Conservation (phyloP, 106 monocot species). For the Narthecium ossifragum region DNA sequence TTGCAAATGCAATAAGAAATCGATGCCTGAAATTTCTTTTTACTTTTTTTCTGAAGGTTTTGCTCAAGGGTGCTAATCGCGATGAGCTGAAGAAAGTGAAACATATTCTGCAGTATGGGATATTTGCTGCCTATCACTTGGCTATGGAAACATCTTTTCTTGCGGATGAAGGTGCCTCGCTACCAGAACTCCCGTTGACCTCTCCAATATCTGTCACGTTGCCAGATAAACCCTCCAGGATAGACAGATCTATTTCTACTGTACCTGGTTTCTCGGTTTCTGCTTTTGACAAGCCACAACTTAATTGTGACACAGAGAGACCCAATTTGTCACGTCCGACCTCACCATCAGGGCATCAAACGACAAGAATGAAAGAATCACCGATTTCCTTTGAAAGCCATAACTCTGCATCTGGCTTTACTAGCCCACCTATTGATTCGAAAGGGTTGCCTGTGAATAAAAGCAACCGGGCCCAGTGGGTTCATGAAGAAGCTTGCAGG, state of each 20-base stretch:
- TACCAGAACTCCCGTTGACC: conserved; percentile 75
- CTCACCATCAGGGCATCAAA: neutral
- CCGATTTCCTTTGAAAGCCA: conserved; percentile 5
- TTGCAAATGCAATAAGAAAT: no score
- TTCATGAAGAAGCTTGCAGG: neutral
- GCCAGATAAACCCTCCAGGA: conserved; percentile 48
- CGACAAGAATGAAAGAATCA: conserved; percentile 1
- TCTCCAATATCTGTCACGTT: conserved; percentile 64
- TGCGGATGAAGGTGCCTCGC: conserved; percentile 92
- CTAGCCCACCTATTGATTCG: conserved; percentile 3
- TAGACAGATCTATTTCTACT: conserved; percentile 56
- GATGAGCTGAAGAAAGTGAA: conserved; percentile 91
- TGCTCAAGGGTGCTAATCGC: conserved; percentile 69
- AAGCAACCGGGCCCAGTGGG: conserved; percentile 5
- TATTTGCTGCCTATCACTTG: conserved; percentile 93
- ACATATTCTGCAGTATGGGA: conserved; percentile 82
- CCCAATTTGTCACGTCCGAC: conserved; percentile 8
- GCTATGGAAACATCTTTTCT: conserved; percentile 93
- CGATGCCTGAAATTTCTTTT: no score
- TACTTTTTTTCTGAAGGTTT: conserved; percentile 34
- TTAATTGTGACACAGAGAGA: conserved; percentile 12
- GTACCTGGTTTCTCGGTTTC: conserved; percentile 37
- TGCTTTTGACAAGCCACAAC: conserved; percentile 10
- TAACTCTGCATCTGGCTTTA: conserved; percentile 1
- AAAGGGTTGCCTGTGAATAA: conserved; percentile 9